phyloP scores from a whole-genome alignment of 1,139 yeast species.

The Dujonia santamariae region DNA sequence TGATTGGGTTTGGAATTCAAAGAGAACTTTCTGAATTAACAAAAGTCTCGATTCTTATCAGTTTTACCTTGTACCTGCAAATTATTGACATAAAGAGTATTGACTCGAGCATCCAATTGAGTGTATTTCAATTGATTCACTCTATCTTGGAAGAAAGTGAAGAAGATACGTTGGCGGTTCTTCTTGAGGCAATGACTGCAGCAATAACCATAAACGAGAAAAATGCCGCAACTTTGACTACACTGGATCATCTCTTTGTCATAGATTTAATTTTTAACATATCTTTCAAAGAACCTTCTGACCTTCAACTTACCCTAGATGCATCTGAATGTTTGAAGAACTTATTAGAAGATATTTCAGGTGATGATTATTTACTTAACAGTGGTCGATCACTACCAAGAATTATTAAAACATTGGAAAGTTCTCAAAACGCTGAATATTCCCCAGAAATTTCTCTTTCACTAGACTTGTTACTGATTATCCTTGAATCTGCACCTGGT shows the following conservation, averaged over 20 bases:
- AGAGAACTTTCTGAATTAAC: slow-evolving; percentile 12
- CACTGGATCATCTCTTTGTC: slow-evolving; percentile 42
- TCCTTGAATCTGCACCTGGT: slow-evolving; percentile 46
- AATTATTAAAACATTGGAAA: slow-evolving; percentile 37
- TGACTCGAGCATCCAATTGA: slow-evolving; percentile 18
- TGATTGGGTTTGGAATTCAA: slow-evolving; percentile 18
- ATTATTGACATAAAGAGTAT: neutral
- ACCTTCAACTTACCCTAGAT: slow-evolving; percentile 65
- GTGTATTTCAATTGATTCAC: slow-evolving; percentile 26
- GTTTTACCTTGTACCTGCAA: slow-evolving; percentile 47
- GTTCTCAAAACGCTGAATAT: slow-evolving; percentile 3
- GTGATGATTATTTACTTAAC: slow-evolving; percentile 42
- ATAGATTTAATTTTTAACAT: slow-evolving; percentile 59
- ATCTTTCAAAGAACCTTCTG: slow-evolving; percentile 73
- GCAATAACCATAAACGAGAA: slow-evolving; percentile 46
- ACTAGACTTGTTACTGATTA: slow-evolving; percentile 60
- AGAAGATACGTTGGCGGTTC: slow-evolving; percentile 76
- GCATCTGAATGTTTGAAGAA: slow-evolving; percentile 58
- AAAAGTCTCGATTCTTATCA: slow-evolving; percentile 47
- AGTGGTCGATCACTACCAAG: slow-evolving; percentile 55
- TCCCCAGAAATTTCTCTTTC: slow-evolving; percentile 46
- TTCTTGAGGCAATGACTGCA: slow-evolving; percentile 67
- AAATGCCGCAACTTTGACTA: slow-evolving; percentile 27
- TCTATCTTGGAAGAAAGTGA: slow-evolving; percentile 61
- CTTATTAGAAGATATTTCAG: slow-evolving; percentile 47